Base-by-base conservation (phyloP, 208 protist genomes). In the Trypanosoma lewisi region DNA sequence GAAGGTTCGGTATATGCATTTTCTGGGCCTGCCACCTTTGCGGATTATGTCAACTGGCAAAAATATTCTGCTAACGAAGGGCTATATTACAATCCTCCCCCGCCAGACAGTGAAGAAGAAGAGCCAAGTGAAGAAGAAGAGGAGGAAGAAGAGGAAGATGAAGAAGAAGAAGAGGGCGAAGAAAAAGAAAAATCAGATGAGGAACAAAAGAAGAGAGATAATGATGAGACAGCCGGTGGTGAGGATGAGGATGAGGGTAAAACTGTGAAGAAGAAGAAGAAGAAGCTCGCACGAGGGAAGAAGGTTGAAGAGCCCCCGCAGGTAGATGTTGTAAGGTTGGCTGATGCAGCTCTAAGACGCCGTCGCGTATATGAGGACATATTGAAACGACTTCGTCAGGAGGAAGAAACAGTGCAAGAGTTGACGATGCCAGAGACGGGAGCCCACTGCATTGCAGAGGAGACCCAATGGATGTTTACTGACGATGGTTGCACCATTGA, bases 391-490 rank as follows among this genome's bases (percentile, higher is more conserved):
- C 30, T 86, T 39, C 9, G 31, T 55, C 25, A 58, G 21, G 34
- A 36, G 9, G 48, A 53, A 12, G 61, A 19, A 61, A 27, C 67
- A 21, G 23, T 56, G 44, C 81, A 90, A 63, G 80, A 89, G 59
- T 14, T 85, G 28, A 31, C 78, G 11, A 68, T 58, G 12, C 37
- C 60, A 12, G 75, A 71, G 17, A n/a, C 47, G 14, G 68, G 77
- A 4, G 75, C 81, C 0, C 73, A 66, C n/a, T 64, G 54, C 17
- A 79, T 75, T 0, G 56, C 70, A 14, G 70, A 82, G 25, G 85
- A 92, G 54, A 77, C 81, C 34, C 77, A 83, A 49, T 91, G 81
- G 83, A 76, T 90, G 71, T 79, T 78, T 25, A 69, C 76, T 0
- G 66, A 47, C 12, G 89, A 92, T 57, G 76, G 85, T 34, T 77